phyloP scores from a whole-genome alignment of 768 basidiomycete genomes.

The Leucocoprinus leucothites region DNA sequence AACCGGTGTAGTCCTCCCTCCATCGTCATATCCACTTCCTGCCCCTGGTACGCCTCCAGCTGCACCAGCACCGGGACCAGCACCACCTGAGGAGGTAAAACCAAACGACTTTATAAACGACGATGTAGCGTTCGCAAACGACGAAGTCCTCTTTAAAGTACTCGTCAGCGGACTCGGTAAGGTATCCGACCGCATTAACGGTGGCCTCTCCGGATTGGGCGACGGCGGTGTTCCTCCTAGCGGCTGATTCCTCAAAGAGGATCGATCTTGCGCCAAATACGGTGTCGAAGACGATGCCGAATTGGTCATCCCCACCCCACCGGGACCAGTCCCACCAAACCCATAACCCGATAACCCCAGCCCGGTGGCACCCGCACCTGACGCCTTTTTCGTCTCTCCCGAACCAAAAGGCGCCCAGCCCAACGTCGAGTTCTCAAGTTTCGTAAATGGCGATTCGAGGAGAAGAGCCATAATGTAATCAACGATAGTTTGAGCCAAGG shows the following conservation, averaged over 20 bases:
- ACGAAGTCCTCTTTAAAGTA: constrained; percentile 74
- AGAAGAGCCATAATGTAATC: constrained; percentile 92
- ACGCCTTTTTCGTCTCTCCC: no score
- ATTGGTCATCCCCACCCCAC: background rate
- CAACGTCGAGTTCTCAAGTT: constrained; percentile 67
- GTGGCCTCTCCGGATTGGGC: constrained; percentile 46
- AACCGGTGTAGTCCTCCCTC: background rate
- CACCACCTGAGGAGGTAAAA: constrained; percentile 44
- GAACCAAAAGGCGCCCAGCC: constrained; percentile 44
- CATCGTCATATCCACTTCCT: background rate
- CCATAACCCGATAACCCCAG: no score
- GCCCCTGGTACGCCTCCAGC: background rate
- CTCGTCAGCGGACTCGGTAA: constrained; percentile 57
- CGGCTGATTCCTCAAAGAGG: background rate
- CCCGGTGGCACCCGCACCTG: no score
- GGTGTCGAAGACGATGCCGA: constrained; percentile 30
- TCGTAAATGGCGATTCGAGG: constrained; percentile 83
- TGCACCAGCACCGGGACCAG: background rate
- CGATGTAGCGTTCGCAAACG: constrained; percentile 75
- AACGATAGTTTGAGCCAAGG: constrained; percentile 84
- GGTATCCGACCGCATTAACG: constrained; percentile 56
- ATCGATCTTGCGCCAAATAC: constrained; percentile 27
- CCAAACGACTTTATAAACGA: constrained; percentile 67
- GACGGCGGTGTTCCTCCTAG: constrained; percentile 21
- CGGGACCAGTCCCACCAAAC: background rate